Percentiles rank a stretch among this genome's conserved stretches.
Conservation (phyloP, 768 basidiomycete genomes). For the Trametes elegans region DNA sequence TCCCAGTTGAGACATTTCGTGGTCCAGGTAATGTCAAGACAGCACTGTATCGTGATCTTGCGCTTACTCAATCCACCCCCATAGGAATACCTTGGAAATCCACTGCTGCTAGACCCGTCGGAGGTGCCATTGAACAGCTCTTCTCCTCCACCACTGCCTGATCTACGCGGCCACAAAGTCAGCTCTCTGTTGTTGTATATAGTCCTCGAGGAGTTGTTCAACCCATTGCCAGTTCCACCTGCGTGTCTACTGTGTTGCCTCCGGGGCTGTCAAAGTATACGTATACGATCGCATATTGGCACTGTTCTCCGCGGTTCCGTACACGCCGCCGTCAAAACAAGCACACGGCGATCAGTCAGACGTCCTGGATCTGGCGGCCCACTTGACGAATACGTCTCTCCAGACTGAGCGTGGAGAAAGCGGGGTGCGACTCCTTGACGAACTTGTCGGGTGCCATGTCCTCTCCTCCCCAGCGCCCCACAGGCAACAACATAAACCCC, state of each 20-base stretch:
- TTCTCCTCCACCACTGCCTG: slow-evolving; percentile 11
- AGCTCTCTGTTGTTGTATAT: slow-evolving; percentile 20
- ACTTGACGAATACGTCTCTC: slow-evolving; percentile 91
- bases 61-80: not conserved
- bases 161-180: slow-evolving; percentile 59
- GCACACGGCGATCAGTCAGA: slow-evolving; percentile 26
- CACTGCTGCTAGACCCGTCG: slow-evolving; percentile 73
- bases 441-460: slow-evolving; percentile 67
- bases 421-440: slow-evolving; percentile 75
- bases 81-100: slow-evolving; percentile 87
- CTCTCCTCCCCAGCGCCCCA: slow-evolving; percentile 32
- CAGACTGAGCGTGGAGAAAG: slow-evolving; percentile 68
- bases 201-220: slow-evolving; percentile 8
- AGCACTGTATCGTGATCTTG: not conserved
- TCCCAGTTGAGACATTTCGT: slow-evolving; percentile 96
- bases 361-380: slow-evolving; percentile 57
- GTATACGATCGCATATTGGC: slow-evolving; percentile 83
- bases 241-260: slow-evolving; percentile 80
- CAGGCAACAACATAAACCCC: slow-evolving; percentile 7
- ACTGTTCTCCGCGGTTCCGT: slow-evolving; percentile 80
- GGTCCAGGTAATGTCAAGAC: slow-evolving; percentile 63
- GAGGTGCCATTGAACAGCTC: slow-evolving; percentile 37
- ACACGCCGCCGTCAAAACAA: slow-evolving; percentile 38
- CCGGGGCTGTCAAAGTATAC: slow-evolving; percentile 75
- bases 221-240: slow-evolving; percentile 75